These are phyloP conservation scores for Trichoderma asperelloides DNA, from an alignment of 495 filamentous ascomycete genomes.

Conservation along the genomic window DNA sequence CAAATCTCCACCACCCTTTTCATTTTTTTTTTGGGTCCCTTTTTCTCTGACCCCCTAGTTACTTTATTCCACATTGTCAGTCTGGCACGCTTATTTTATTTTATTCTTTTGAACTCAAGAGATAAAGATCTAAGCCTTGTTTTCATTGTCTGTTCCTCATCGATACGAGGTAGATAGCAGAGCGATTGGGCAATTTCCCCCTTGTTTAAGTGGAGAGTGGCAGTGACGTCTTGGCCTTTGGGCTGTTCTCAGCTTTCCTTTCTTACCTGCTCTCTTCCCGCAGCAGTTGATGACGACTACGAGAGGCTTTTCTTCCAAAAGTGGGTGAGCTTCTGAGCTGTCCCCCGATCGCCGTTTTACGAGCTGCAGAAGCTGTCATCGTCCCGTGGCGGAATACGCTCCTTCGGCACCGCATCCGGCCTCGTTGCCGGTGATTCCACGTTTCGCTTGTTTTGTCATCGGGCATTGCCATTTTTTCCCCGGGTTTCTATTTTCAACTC, in stretches of 20 bases:
- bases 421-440: neutral
- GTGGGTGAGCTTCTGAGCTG: neutral
- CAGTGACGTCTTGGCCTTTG: neutral
- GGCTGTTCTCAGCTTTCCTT: neutral
- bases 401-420: neutral
- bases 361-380: neutral
- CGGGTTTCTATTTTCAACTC: neutral
- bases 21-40: neutral
- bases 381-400: neutral
- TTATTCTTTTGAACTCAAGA: neutral
- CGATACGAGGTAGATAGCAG: neutral
- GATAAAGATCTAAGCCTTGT: neutral
- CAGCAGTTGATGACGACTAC: neutral
- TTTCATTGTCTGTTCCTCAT: neutral
- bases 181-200: neutral
- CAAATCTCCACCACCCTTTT: conserved; percentile 5
- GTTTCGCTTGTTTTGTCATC: neutral
- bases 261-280: neutral
- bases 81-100: neutral
- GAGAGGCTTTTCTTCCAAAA: neutral
- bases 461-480: neutral
- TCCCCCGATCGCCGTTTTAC: neutral
- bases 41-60: neutral
- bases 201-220: conserved; percentile 1
- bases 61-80: neutral